phyloP scores from a whole-genome alignment of 2,329 filamentous ascomycete species.

The Aspergillus versicolor region DNA sequence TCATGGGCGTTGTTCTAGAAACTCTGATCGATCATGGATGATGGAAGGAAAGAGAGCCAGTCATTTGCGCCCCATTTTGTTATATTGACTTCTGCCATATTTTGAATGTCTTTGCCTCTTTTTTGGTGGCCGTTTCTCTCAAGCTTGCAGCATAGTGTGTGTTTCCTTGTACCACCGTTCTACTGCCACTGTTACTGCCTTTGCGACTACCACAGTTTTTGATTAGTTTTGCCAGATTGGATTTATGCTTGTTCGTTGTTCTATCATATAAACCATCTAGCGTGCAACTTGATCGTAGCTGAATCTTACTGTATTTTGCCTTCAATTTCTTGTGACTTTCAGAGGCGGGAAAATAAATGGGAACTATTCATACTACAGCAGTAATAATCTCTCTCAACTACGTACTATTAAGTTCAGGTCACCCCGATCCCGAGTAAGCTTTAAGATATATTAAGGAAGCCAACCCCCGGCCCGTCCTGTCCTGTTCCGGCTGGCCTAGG shows the following conservation, averaged over 20 bases:
- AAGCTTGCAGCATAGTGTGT: slow-evolving; percentile 1
- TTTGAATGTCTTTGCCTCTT: background rate
- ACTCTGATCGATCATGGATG: background rate
- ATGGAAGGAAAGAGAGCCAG: background rate
- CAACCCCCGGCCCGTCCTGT: background rate
- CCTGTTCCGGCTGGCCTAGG: background rate
- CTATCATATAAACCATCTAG: background rate
- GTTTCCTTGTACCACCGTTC: background rate
- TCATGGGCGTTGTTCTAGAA: background rate
- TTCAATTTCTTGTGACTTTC: background rate
- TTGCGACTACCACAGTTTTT: background rate
- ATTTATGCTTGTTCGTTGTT: background rate
- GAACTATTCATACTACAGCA: background rate
- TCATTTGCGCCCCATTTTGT: background rate
- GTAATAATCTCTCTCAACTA: background rate
- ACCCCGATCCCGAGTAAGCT: background rate
- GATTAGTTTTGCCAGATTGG: background rate
- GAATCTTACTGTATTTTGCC: background rate
- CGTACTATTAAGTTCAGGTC: background rate
- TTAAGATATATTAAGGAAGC: background rate
- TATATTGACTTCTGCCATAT: background rate
- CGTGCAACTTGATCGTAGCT: background rate
- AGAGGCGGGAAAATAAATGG: background rate
- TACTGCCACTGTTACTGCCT: background rate
- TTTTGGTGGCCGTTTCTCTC: background rate